Evolutionary conservation across 2,329 filamentous ascomycete genomes (phyloP).

Genomic region (Biscogniauxia marginata): DNA sequence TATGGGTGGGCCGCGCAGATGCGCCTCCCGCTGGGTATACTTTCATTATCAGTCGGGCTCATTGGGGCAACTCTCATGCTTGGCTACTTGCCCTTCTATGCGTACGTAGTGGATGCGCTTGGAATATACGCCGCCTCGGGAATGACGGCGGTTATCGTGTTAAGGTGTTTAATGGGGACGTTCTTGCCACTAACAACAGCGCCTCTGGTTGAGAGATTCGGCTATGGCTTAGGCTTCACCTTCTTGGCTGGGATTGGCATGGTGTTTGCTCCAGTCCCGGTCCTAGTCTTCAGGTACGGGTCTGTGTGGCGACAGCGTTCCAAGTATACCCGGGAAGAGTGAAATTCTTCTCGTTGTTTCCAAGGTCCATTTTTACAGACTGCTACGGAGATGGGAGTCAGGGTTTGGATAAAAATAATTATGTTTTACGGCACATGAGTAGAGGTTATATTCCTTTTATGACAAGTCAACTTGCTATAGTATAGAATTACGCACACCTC

Average conservation of each 20-base stretch:
- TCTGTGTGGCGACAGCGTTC: conserved; percentile 49
- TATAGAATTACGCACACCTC: no score
- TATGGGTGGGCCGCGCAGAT: conserved; percentile 54
- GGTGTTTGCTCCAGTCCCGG: conserved; percentile 48
- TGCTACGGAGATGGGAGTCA: no score
- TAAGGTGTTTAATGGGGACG: conserved; percentile 54
- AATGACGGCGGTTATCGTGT: conserved; percentile 56
- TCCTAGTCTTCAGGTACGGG: conserved; percentile 51
- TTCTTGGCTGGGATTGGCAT: conserved; percentile 43
- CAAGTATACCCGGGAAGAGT: conserved; percentile 44
- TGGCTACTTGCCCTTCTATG: conserved; percentile 48
- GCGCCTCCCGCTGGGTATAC: conserved; percentile 39
- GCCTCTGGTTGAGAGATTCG: conserved; percentile 46
- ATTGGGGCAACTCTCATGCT: conserved; percentile 47
- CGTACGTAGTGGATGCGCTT: conserved; percentile 58
- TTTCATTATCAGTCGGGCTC: conserved; percentile 44
- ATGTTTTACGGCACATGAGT: no score
- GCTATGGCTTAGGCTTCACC: conserved; percentile 52
- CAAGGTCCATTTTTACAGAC: no score
- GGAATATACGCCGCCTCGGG: conserved; percentile 56
- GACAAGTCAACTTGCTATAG: no score
- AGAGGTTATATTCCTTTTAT: no score
- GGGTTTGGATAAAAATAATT: no score
- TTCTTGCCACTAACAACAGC: conserved; percentile 53
- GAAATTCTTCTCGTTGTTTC: no score